These are phyloP conservation scores for Nymphaea thermarum DNA, from an alignment of 164 flowering plant species.

Conservation along the genomic window DNA sequence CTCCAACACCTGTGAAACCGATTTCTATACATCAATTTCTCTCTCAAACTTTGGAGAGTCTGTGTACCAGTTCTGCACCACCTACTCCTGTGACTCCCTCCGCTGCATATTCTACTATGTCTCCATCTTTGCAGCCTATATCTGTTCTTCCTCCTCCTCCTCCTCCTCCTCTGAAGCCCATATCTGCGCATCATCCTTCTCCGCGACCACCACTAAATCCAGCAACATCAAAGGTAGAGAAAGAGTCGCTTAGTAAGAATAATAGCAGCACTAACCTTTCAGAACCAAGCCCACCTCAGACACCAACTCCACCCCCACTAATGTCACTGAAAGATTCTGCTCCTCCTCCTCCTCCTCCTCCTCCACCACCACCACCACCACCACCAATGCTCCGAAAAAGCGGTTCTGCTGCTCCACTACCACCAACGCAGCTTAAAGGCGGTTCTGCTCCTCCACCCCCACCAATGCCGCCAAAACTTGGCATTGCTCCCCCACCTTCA, in stretches of 20 bases:
- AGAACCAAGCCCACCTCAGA: not conserved
- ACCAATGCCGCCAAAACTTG: constrained; percentile 11
- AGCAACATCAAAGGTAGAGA: not conserved
- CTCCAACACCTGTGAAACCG: too few relatives aligned
- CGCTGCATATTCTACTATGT: too few relatives aligned
- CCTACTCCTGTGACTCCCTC: too few relatives aligned
- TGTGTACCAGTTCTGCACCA: too few relatives aligned
- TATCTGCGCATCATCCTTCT: not conserved
- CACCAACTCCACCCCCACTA: constrained; percentile 10
- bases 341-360: not conserved
- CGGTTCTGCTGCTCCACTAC: constrained; percentile 12
- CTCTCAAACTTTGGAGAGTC: too few relatives aligned
- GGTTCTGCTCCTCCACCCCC: constrained; percentile 25
- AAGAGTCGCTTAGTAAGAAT: not conserved
- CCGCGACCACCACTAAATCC: not conserved
- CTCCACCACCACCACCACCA: constrained; percentile 26
- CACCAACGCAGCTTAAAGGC: constrained; percentile 16
- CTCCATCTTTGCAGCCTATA: too few relatives aligned
- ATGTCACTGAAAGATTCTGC: constrained; percentile 5
- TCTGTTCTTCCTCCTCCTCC: not conserved
- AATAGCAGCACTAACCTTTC: constrained; percentile 3
- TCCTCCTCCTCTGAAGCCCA: not conserved
- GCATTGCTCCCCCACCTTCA: constrained; percentile 26
- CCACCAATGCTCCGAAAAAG: constrained; percentile 13
- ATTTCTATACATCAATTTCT: too few relatives aligned